These are phyloP conservation scores for Glycine soja DNA, from an alignment of 306 rosid genomes.

Conservation along the genomic window DNA sequence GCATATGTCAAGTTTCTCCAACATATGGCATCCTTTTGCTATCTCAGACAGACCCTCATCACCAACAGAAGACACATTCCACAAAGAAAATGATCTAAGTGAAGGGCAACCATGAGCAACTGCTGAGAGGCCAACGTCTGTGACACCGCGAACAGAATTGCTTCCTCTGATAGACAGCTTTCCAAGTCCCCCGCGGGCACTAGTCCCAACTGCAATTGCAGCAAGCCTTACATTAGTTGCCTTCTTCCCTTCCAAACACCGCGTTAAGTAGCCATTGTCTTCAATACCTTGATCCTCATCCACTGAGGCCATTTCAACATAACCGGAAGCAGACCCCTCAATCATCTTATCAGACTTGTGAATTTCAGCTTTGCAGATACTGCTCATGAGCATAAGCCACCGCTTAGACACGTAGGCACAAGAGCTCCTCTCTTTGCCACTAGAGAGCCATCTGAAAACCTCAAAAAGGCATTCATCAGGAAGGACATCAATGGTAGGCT, in stretches of 20 bases:
- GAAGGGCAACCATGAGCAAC: constrained; percentile 13
- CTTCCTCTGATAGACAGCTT: constrained; percentile 6
- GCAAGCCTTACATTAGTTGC: constrained; percentile 22
- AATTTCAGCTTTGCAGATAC: constrained; percentile 4
- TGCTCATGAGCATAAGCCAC: constrained; percentile 18
- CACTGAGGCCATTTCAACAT: not conserved
- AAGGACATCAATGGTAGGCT: constrained; percentile 6
- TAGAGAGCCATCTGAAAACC: constrained; percentile 3
- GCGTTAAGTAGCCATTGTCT: not conserved
- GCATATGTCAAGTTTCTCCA: constrained; percentile 25
- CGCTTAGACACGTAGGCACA: constrained; percentile 8
- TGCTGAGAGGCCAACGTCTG: not conserved
- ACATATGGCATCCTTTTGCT: constrained; percentile 22
- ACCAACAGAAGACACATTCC: constrained; percentile 11
- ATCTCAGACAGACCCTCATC: constrained; percentile 14
- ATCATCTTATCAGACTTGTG: not conserved
- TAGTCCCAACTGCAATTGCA: constrained; percentile 13
- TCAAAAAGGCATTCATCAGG: constrained; percentile 15
- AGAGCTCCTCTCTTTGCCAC: constrained; percentile 21
- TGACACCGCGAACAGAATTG: not conserved
- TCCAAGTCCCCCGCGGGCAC: constrained; percentile 15
- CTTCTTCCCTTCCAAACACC: constrained; percentile 21
- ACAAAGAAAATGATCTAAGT: constrained; percentile 14
- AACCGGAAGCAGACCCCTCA: not conserved
- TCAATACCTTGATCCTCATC: not conserved